A percentile compares a stretch with the other conserved stretches of the same genome.
Conservation (phyloP, 1,284 basidiomycete genomes). For the Ganoderma sinense region DNA sequence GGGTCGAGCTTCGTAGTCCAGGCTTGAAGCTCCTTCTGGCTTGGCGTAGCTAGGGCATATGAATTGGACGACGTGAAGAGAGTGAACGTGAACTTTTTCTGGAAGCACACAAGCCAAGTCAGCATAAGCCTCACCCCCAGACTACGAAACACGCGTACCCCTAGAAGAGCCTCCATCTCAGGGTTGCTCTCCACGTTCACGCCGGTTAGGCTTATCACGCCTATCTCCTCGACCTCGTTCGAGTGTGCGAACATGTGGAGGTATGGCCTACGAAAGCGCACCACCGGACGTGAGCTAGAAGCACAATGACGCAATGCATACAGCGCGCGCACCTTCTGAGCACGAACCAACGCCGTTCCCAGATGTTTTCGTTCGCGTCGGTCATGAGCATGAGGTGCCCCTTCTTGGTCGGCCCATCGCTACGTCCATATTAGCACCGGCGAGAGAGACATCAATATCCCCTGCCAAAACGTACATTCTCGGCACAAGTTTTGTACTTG, state of each 20-base stretch:
- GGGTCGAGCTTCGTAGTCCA: conserved; percentile 88
- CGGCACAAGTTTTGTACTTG: conserved; percentile 75
- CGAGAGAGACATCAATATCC: not conserved
- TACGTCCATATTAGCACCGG: conserved; percentile 39
- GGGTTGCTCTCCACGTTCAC: conserved; percentile 89
- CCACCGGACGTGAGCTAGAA: conserved; percentile 10
- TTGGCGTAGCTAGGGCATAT: conserved; percentile 85
- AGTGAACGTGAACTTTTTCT: conserved; percentile 88
- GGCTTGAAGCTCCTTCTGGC: conserved; percentile 79
- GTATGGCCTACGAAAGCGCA: conserved; percentile 73
- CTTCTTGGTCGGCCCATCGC: conserved; percentile 85
- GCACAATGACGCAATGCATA: not conserved
- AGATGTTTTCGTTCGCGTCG: conserved; percentile 81
- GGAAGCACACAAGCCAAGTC: conserved; percentile 20
- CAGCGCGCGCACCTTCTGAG: conserved; percentile 74
- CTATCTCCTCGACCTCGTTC: conserved; percentile 84
- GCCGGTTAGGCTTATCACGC: conserved; percentile 84
- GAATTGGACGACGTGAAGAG: conserved; percentile 92
- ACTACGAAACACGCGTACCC: conserved; percentile 58
- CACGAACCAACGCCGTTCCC: conserved; percentile 90
- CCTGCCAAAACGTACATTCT: conserved; percentile 58
- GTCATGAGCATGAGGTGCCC: conserved; percentile 83
- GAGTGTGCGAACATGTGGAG: conserved; percentile 86
- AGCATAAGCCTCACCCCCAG: conserved; percentile 10
- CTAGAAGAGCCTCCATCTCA: conserved; percentile 86